phyloP scores from a whole-genome alignment of 768 basidiomycete species.

The Myochromella boudieri region DNA sequence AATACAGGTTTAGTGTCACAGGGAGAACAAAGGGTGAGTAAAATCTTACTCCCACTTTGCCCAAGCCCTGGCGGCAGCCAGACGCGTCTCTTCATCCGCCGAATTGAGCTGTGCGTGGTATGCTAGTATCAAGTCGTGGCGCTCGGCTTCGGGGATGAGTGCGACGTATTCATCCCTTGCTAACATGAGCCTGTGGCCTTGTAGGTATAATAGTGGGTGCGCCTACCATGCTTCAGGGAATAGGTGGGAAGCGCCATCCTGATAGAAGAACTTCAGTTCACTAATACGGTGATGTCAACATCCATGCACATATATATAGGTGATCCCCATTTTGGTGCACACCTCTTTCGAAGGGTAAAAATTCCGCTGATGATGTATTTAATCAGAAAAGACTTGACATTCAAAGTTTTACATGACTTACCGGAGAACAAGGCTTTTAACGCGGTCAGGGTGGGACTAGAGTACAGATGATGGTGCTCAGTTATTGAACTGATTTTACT shows the following conservation, averaged over 20 bases:
- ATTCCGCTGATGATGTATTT: constrained; percentile 59
- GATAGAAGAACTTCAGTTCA: constrained; percentile 92
- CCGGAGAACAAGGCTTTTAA: constrained; percentile 79
- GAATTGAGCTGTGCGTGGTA: constrained; percentile 82
- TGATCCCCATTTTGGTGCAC: not conserved
- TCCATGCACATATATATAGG: not conserved
- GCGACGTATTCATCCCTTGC: constrained; percentile 80
- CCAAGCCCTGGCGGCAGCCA: constrained; percentile 82
- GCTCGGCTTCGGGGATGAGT: constrained; percentile 78
- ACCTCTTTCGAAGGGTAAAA: constrained; percentile 84
- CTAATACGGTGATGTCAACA: constrained; percentile 23
- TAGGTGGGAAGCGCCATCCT: constrained; percentile 76
- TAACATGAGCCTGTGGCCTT: not conserved
- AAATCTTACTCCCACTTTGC: constrained; percentile 81
- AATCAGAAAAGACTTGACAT: not conserved
- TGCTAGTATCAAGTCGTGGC: constrained; percentile 77
- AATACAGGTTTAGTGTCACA: not conserved
- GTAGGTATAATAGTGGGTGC: too few relatives aligned
- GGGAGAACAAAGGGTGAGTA: not conserved
- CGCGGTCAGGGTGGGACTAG: constrained; percentile 78
- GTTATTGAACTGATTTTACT: not conserved
- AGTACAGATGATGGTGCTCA: constrained; percentile 1
- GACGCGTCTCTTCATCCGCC: constrained; percentile 60
- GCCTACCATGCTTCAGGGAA: constrained; percentile 91
- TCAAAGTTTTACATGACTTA: constrained; percentile 31